Conservation (phyloP, 2,329 filamentous ascomycete genomes). For the Talaromyces sp. region DNA sequence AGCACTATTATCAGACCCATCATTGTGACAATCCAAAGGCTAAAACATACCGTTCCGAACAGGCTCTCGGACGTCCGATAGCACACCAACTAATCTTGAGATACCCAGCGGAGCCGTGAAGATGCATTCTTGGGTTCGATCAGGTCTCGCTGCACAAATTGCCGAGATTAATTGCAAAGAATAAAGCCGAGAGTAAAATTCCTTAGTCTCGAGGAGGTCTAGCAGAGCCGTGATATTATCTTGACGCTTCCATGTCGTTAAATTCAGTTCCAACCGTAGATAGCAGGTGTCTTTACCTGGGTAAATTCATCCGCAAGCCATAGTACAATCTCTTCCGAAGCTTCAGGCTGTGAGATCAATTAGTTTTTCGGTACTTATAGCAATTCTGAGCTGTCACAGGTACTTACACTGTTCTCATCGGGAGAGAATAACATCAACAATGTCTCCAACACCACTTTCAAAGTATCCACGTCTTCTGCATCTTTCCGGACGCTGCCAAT, state of each 20-base stretch:
- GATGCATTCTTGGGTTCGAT: slow-evolving; percentile 91
- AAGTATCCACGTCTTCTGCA: slow-evolving; percentile 90
- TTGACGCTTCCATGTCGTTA: slow-evolving; percentile 65
- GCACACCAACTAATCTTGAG: slow-evolving; percentile 73
- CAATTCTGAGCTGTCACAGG: background rate
- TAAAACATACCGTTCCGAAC: slow-evolving; percentile 66
- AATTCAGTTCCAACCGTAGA: slow-evolving; percentile 34
- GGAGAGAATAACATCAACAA: slow-evolving; percentile 85
- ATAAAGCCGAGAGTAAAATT: slow-evolving; percentile 90
- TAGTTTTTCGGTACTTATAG: background rate
- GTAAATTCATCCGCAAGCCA: slow-evolving; percentile 99
- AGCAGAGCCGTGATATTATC: slow-evolving; percentile 92
- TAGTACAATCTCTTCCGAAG: slow-evolving; percentile 89
- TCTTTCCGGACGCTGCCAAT: slow-evolving; percentile 84
- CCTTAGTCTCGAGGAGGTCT: slow-evolving; percentile 78
- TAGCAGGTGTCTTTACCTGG: slow-evolving; percentile 55
- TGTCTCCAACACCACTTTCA: slow-evolving; percentile 92
- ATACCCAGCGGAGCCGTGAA: slow-evolving; percentile 85
- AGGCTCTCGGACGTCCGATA: slow-evolving; percentile 83
- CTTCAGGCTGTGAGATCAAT: slow-evolving; percentile 65
- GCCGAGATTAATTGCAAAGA: slow-evolving; percentile 83
- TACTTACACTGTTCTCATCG: slow-evolving; percentile 57
- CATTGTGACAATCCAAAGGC: background rate
- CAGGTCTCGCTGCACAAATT: slow-evolving; percentile 78
- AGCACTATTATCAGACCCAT: slow-evolving; percentile 17